A percentile compares a stretch with the other conserved stretches of the same genome.
phyloP scores from a whole-genome alignment of 2,329 filamentous ascomycete species.

The Tolypocladium ovalisporum region DNA sequence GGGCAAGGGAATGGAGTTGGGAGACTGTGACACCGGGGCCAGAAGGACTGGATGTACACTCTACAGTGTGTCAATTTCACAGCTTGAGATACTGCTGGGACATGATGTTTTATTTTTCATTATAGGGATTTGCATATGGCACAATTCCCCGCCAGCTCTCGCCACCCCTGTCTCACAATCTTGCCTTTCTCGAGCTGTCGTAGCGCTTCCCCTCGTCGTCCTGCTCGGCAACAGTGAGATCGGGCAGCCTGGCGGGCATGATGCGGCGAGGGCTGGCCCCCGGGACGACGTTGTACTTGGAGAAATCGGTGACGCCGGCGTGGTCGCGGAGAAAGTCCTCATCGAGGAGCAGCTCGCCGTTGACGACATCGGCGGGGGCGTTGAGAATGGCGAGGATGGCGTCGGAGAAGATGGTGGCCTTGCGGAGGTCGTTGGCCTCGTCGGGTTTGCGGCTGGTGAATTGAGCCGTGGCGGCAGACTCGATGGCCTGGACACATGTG shows the following conservation, averaged over 20 bases:
- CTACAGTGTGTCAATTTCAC: not conserved
- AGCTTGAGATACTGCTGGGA: not conserved
- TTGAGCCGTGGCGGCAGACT: constrained; percentile 61
- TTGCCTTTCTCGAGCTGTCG: constrained; percentile 47
- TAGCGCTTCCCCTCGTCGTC: constrained; percentile 65
- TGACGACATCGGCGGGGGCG: constrained; percentile 49
- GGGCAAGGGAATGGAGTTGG: constrained; percentile 1
- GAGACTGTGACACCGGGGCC: not conserved
- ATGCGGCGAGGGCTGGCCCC: constrained; percentile 59
- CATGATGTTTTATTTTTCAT: not conserved
- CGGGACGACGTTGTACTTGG: constrained; percentile 57
- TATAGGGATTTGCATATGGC: not conserved
- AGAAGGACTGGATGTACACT: not conserved
- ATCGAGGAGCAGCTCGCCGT: constrained; percentile 62
- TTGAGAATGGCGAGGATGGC: constrained; percentile 63
- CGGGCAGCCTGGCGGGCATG: constrained; percentile 62
- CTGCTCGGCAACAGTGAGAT: constrained; percentile 64
- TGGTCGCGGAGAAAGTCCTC: constrained; percentile 67
- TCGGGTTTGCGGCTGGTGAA: constrained; percentile 32
- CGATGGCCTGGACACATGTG: constrained; percentile 38
- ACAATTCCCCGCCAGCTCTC: not conserved
- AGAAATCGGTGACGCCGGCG: constrained; percentile 57
- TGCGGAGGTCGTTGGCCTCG: constrained; percentile 50
- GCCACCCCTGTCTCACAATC: constrained; percentile 20
- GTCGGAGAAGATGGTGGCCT: constrained; percentile 66